Percentiles rank a stretch among this genome's conserved stretches.
Conservation (phyloP, 148 eudicot species). For the Heliamphora exappendiculata region DNA sequence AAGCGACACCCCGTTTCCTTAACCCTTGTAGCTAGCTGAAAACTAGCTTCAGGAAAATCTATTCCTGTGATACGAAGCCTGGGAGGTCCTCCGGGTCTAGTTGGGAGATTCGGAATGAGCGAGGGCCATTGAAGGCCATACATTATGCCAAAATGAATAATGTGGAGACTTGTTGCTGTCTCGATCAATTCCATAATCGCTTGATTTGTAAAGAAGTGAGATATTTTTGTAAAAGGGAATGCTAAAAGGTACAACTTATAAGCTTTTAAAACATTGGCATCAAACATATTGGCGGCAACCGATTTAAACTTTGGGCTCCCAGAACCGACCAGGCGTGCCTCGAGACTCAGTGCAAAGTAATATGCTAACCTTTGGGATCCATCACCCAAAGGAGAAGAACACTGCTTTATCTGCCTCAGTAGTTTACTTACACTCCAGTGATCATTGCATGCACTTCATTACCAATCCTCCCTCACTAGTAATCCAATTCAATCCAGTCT, state of each 20-base stretch:
- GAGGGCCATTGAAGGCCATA: conserved; percentile 41
- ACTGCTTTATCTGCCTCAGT: conserved; percentile 33
- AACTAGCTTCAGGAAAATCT: conserved; percentile 36
- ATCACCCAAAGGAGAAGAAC: conserved; percentile 41
- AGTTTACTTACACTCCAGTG: conserved; percentile 23
- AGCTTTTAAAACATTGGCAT: conserved; percentile 34
- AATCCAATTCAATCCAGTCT: too few species aligned
- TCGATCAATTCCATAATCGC: conserved; percentile 25
- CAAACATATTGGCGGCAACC: conserved; percentile 12
- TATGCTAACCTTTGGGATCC: conserved; percentile 49
- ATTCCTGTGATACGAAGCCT: conserved; percentile 37
- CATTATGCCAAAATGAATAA: conserved; percentile 44
- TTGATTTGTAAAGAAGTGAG: conserved; percentile 35
- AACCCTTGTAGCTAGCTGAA: conserved; percentile 27
- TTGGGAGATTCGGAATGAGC: conserved; percentile 4
- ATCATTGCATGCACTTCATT: too few species aligned
- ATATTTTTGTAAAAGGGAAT: conserved; percentile 41
- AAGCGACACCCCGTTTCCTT: conserved; percentile 39
- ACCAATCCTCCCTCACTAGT: too few species aligned
- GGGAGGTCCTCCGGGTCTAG: conserved; percentile 25
- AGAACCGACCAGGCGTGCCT: conserved; percentile 45
- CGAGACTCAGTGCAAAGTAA: conserved; percentile 49
- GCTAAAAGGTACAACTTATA: conserved; percentile 36
- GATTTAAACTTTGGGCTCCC: conserved; percentile 10
- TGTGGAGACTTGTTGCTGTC: conserved; percentile 30